A percentile compares a stretch with the other conserved stretches of the same genome.
Evolutionary conservation across 257 asterid genomes (phyloP).

Genomic region (Nemophila menziesii): DNA sequence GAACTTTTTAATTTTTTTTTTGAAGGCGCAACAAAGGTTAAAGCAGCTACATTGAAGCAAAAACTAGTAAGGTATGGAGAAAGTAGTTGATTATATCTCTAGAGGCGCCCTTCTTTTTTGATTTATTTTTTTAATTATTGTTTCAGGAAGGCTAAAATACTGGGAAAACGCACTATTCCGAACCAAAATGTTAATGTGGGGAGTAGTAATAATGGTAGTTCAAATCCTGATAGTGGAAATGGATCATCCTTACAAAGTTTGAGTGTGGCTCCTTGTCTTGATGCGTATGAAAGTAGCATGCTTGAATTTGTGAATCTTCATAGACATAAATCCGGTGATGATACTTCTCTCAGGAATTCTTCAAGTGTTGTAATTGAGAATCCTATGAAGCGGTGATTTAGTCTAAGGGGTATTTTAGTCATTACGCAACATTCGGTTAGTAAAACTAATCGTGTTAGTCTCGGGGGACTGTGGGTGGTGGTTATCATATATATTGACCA

Average conservation of each 20-base stretch:
- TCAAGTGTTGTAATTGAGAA: constrained; percentile 2
- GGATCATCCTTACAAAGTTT: constrained; percentile 20
- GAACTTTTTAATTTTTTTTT: constrained; percentile 6
- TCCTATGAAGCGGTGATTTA: neutral
- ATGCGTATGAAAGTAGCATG: constrained; percentile 13
- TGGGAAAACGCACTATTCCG: constrained; percentile 34
- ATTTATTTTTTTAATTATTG: constrained; percentile 1
- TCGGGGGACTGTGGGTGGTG: too few species aligned
- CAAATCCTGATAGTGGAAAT: constrained; percentile 27
- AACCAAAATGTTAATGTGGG: constrained; percentile 24
- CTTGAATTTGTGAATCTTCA: constrained; percentile 34
- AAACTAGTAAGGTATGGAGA: constrained; percentile 45
- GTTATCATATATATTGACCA: too few species aligned
- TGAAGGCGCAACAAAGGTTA: constrained; percentile 40
- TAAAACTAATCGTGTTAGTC: too few species aligned
- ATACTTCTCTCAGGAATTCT: constrained; percentile 20
- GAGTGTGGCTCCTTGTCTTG: constrained; percentile 18
- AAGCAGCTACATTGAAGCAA: constrained; percentile 33
- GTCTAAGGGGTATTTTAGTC: neutral
- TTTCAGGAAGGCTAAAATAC: constrained; percentile 73
- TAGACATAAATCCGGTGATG: constrained; percentile 28
- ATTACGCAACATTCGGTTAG: neutral
- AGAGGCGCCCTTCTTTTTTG: neutral
- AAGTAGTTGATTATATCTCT: constrained; percentile 5
- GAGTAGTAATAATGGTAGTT: constrained; percentile 14